Evolutionary conservation across 768 basidiomycete genomes (phyloP), one percentile per base, ranked within the genome.

Genomic region (Ramaria sp.): DNA sequence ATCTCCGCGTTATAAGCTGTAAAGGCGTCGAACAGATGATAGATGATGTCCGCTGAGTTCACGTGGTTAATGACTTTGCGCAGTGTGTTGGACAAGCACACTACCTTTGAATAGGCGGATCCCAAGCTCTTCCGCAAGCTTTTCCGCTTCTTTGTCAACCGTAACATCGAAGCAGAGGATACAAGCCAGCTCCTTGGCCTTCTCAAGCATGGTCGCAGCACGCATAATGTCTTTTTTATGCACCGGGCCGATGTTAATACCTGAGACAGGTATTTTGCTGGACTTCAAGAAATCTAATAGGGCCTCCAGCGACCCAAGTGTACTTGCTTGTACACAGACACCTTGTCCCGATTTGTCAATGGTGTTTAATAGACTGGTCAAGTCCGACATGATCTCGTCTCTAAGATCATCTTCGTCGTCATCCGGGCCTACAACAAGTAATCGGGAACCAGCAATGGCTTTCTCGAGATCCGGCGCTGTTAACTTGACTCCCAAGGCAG

Each of bases 181-280:
- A 64, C 90, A 89, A 5, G 95, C 92, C 33, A 94, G 80, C 66
- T 98, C 95, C 67, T 91, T 93, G 11, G 92, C 92, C 68, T 85
- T 91, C 73, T 98, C 95, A 66, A 98, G 71, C 94, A 97, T 97
- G 4, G 86, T 88, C 37, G 88, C 86, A 42, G 88, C 75, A 51
- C 91, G 86, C 84, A 93, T 94, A 59, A 99, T 77, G 65, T 97
- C 93, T 68, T 83, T 91, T 75, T 92, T 94, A 75, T 92, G 87
- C 15, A 99, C 89, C 7, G 95, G 94, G 11, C 96, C 96, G 59
- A 99, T 96, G 70, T 95, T 95, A 72, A 98, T 95, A 17, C 90
- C 91, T 10, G 90, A 91, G 2, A 99, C 95, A 1, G 96, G 95
- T 61, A 98, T 98, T 74, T 98, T 95, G 79, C 88, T 92, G 54